These are phyloP conservation scores for Tulasnella calospora DNA, from an alignment of 768 basidiomycete species.

Conservation along the genomic window DNA sequence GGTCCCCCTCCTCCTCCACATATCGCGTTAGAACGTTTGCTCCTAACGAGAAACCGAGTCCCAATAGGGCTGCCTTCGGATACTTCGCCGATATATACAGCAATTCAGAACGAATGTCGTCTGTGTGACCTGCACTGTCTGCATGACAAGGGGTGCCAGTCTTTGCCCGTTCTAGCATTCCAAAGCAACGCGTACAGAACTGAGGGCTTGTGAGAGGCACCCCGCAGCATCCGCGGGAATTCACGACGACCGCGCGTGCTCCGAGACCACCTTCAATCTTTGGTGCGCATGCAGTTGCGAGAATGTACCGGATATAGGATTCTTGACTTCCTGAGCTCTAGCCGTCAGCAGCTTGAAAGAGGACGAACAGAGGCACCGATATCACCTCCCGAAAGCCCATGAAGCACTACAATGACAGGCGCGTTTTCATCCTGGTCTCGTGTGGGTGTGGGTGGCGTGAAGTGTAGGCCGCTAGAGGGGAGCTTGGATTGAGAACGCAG, in stretches of 20 bases:
- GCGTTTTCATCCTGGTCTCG: conserved; percentile 38
- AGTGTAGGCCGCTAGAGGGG: conserved; percentile 32
- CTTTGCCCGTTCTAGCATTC: conserved; percentile 28
- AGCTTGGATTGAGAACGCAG: background rate
- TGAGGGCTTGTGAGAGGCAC: conserved; percentile 76
- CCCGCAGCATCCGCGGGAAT: conserved; percentile 89
- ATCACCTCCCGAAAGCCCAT: conserved; percentile 47
- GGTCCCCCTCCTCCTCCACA: conserved; percentile 72
- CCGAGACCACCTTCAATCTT: conserved; percentile 79
- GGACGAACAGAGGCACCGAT: conserved; percentile 11
- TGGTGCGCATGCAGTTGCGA: conserved; percentile 66
- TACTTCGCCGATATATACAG: conserved; percentile 66
- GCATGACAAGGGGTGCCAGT: background rate
- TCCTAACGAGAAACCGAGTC: conserved; percentile 89
- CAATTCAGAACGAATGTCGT: conserved; percentile 79
- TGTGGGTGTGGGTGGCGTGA: conserved; percentile 32
- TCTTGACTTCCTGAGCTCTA: conserved; percentile 71
- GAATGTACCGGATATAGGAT: conserved; percentile 77
- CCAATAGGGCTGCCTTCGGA: conserved; percentile 76
- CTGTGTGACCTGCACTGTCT: conserved; percentile 79
- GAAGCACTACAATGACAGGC: conserved; percentile 43
- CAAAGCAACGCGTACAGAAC: conserved; percentile 42
- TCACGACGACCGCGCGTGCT: conserved; percentile 84
- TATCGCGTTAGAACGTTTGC: conserved; percentile 88
- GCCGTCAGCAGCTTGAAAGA: conserved; percentile 36